These are phyloP conservation scores for Pythium sp. DNA, from an alignment of 352 stramenopile genomes.

Conservation along the genomic window DNA sequence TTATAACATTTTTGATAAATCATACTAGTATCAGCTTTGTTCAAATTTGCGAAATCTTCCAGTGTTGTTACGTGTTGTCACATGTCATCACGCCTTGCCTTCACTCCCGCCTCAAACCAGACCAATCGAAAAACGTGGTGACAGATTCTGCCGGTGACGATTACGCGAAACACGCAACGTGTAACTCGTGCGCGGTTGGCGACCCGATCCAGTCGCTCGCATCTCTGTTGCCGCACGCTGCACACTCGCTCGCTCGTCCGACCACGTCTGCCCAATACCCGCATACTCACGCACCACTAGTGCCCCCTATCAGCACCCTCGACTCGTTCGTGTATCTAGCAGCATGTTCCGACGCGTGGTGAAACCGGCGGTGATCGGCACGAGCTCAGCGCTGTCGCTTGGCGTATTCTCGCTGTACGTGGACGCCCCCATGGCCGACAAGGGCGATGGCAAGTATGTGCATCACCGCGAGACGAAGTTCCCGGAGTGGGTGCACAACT, in stretches of 20 bases:
- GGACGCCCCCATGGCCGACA: slow-evolving; percentile 58
- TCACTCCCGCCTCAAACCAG: background rate
- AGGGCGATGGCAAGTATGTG: slow-evolving; percentile 47
- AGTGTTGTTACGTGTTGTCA: too few species aligned
- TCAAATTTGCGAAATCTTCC: too few species aligned
- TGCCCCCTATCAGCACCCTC: background rate
- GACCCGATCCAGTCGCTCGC: background rate
- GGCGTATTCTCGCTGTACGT: slow-evolving; percentile 42
- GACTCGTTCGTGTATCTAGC: slow-evolving; percentile 1
- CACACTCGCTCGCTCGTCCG: background rate
- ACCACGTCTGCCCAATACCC: background rate
- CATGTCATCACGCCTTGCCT: too few species aligned
- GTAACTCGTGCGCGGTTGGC: background rate
- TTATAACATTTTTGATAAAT: too few species aligned
- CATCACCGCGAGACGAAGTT: slow-evolving; percentile 33
- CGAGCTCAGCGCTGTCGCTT: slow-evolving; percentile 13
- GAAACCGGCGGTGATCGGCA: slow-evolving; percentile 21
- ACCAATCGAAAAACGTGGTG: slow-evolving; percentile 4
- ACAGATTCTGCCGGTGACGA: slow-evolving; percentile 7
- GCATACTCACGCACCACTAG: background rate
- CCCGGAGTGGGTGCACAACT: slow-evolving; percentile 66
- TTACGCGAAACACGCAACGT: slow-evolving; percentile 4
- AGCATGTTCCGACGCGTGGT: slow-evolving; percentile 29
- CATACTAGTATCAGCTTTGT: too few species aligned
- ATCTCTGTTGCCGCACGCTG: background rate